phyloP scores from a whole-genome alignment of 441 rosid species.

The Croton setiger region DNA sequence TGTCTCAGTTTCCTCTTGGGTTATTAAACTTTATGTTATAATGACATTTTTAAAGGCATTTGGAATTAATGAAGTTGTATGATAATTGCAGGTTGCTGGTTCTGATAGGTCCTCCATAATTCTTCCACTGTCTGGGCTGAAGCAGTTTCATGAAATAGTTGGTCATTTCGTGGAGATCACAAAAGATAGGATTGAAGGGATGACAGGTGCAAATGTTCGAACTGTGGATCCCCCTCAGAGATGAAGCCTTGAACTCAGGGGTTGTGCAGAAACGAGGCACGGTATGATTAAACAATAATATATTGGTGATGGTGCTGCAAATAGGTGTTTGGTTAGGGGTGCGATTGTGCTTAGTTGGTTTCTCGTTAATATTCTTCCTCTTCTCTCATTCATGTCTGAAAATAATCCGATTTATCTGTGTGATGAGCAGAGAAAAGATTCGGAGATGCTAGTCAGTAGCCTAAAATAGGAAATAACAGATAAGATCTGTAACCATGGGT shows the following conservation, averaged over 20 bases:
- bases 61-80: slow-evolving; percentile 16
- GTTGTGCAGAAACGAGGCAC: background rate
- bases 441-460: slow-evolving; percentile 29
- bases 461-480: slow-evolving; percentile 46
- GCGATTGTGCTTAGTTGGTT: slow-evolving; percentile 34
- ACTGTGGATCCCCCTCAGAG: slow-evolving; percentile 90
- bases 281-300: slow-evolving; percentile 22
- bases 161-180: slow-evolving; percentile 96
- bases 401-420: slow-evolving; percentile 50
- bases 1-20: background rate
- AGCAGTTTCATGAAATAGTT: slow-evolving; percentile 85
- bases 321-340: slow-evolving; percentile 42
- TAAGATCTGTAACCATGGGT: slow-evolving; percentile 29
- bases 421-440: slow-evolving; percentile 38
- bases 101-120: slow-evolving; percentile 97
- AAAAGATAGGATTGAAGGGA: slow-evolving; percentile 82
- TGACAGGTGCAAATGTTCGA: slow-evolving; percentile 80
- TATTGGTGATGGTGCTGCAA: slow-evolving; percentile 32
- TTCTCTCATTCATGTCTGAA: slow-evolving; percentile 37
- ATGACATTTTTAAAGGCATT: slow-evolving; percentile 1
- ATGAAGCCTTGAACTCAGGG: slow-evolving; percentile 34
- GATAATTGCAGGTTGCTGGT: slow-evolving; percentile 74
- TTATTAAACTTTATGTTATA: background rate
- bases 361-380: slow-evolving; percentile 25
- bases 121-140: slow-evolving; percentile 86